Evolutionary conservation across 2,329 filamentous ascomycete genomes (phyloP), one percentile per base, ranked within the genome.

Genomic region (Sporothrix sp.): DNA sequence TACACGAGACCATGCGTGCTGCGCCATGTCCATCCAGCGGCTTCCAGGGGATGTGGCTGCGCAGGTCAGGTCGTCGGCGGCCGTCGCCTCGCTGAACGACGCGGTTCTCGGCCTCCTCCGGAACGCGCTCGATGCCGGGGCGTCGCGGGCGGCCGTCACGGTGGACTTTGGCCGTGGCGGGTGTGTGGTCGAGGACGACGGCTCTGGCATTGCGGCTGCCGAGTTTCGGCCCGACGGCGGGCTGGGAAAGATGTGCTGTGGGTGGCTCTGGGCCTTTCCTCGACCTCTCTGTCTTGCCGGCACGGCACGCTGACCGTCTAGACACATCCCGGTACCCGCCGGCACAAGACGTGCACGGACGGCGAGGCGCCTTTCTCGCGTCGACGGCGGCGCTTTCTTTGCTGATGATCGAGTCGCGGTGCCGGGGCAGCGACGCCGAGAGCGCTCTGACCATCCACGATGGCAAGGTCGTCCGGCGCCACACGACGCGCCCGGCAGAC

Each of bases 171-270:
- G 68, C 48, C 81, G 83, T 21, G 91, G 89, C 5, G 80, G 77
- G 58, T 95, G 90, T 65, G 73, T 75, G 0, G 76, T 96, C 5
- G 85, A 95, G 61, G 93, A 98, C 63, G 77, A 97, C 66, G 93
- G 93, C 1, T 51, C 71, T 14, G 93, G 93, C 0, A 94, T 98
- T 40, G 63, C 71, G 1, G 78, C 85, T 1, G 61, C 65, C 2
- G 90, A 96, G 58, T 96, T 97, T 59, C 61, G 62, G n/a, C 70
- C 77, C 3, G 64, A 68, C 40, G 88, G 88, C 4, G 84, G 85
- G 0, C 70, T 96, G 16, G 85, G 81, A 21, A 87, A 82, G 65
- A 69, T 79, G 46, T 78, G 93, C 62, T 79, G 87, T 91, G 69
- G 60, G 79, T 68, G 33, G 27, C 7, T 25, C 47, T n/a, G n/a